A percentile compares a stretch with the other conserved stretches of the same genome.
phyloP scores from a whole-genome alignment of 108 stramenopile species.

The Licmophora abbreviata region DNA sequence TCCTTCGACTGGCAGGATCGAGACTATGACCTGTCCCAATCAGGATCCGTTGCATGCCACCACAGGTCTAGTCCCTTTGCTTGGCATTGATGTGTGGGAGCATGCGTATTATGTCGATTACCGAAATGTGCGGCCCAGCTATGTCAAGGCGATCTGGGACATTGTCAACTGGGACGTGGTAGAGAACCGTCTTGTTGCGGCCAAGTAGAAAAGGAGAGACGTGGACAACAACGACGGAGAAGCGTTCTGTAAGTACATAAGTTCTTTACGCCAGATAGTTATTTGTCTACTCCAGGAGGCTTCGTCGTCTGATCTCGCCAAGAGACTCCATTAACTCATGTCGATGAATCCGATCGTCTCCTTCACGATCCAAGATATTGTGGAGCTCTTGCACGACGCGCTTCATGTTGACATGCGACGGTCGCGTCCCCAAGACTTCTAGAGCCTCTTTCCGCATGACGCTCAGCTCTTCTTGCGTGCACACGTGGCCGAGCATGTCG shows the following conservation, averaged over 20 bases:
- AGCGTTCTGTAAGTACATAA: no score
- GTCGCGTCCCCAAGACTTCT: not conserved
- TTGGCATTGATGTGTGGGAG: conserved; percentile 98
- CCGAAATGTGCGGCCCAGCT: conserved; percentile 96
- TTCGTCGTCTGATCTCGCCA: not conserved
- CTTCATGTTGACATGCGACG: not conserved
- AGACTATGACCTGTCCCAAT: conserved; percentile 84
- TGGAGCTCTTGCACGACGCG: not conserved
- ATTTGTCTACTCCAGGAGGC: not conserved
- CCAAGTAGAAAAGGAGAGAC: no score
- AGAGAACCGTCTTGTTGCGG: conserved; percentile 65
- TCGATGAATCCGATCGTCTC: not conserved
- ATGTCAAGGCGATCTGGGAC: conserved; percentile 93
- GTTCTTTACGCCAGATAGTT: no score
- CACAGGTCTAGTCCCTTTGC: conserved; percentile 93
- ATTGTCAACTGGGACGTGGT: conserved; percentile 82
- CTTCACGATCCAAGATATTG: not conserved
- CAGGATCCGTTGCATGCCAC: conserved; percentile 97
- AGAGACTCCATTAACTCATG: not conserved
- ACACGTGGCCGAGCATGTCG: conserved; percentile 13
- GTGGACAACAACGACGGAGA: no score
- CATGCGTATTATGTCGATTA: conserved; percentile 91
- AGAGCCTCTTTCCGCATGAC: not conserved
- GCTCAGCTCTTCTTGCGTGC: not conserved
- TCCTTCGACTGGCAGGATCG: conserved; percentile 60